phyloP scores from a whole-genome alignment of 768 basidiomycete genomes.

The Hericium coralloides region DNA sequence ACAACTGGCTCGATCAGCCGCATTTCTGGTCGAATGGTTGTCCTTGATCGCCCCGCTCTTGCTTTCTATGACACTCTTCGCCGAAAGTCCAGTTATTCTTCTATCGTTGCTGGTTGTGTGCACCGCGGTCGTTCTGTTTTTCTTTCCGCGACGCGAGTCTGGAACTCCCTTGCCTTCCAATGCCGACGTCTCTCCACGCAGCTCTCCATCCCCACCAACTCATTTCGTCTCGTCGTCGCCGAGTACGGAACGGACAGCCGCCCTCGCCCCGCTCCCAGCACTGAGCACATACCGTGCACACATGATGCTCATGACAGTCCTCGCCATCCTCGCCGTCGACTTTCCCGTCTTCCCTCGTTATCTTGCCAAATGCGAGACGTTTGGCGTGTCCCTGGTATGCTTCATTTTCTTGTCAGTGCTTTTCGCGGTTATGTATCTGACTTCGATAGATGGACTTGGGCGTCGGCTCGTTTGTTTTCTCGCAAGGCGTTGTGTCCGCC shows the following conservation, averaged over 20 bases:
- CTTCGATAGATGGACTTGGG: conserved; percentile 86
- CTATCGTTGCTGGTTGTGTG: conserved; percentile 40
- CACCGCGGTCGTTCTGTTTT: conserved; percentile 31
- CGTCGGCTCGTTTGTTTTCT: conserved; percentile 96
- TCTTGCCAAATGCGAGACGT: conserved; percentile 90
- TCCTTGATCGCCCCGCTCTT: conserved; percentile 68
- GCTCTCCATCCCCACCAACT: conserved; percentile 6
- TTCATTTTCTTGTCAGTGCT: conserved; percentile 2
- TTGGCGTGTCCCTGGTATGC: conserved; percentile 85
- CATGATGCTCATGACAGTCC: conserved; percentile 89
- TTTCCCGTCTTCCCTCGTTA: conserved; percentile 85
- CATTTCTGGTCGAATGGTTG: conserved; percentile 53
- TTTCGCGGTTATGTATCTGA: neutral
- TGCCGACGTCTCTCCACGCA: conserved; percentile 11
- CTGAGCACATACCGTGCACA: conserved; percentile 85
- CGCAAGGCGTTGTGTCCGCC: conserved; percentile 88
- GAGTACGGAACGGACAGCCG: neutral
- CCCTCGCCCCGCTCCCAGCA: conserved; percentile 48
- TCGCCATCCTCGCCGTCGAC: conserved; percentile 93
- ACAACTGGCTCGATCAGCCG: conserved; percentile 27
- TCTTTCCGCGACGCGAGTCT: conserved; percentile 31
- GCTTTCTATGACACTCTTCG: conserved; percentile 71
- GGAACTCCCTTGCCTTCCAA: conserved; percentile 48
- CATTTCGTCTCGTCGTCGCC: conserved; percentile 4
- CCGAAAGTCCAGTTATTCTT: conserved; percentile 45